Evolutionary conservation across 2,329 filamentous ascomycete genomes (phyloP).

Genomic region (Fusarium vanettenii): DNA sequence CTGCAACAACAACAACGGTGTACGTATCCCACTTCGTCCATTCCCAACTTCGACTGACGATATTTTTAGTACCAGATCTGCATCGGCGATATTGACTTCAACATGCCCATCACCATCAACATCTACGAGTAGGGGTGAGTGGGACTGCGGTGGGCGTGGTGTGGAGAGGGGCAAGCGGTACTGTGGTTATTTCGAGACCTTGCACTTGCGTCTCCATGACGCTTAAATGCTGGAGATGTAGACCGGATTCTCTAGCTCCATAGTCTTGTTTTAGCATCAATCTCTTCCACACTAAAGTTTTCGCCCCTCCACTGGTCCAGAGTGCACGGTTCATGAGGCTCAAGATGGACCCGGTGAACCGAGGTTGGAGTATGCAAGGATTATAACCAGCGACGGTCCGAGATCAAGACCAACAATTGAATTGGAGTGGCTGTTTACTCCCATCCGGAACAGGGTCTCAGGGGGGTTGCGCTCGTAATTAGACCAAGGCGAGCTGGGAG

Average conservation of each 20-base stretch:
- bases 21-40: background rate
- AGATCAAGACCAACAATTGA: too few relatives aligned
- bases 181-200: background rate
- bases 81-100: constrained; percentile 38
- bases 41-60: background rate
- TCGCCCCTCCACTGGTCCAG: background rate
- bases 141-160: background rate
- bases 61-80: constrained; percentile 37
- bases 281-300: background rate
- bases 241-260: background rate
- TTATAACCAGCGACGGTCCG: background rate
- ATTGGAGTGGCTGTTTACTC: too few relatives aligned
- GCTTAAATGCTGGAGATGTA: background rate
- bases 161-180: background rate
- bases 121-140: constrained; percentile 5
- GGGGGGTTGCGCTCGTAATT: background rate
- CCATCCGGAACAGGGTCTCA: background rate
- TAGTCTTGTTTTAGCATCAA: background rate
- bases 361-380: background rate
- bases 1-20: constrained; percentile 42
- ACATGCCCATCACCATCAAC: constrained; percentile 38
- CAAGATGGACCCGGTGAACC: background rate
- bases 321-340: background rate
- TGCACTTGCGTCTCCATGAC: background rate
- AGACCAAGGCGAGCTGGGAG: background rate